Base-by-base conservation (phyloP, 228 moss, liverwort and hornwort genomes). In the Sphagnum magellanicum region DNA sequence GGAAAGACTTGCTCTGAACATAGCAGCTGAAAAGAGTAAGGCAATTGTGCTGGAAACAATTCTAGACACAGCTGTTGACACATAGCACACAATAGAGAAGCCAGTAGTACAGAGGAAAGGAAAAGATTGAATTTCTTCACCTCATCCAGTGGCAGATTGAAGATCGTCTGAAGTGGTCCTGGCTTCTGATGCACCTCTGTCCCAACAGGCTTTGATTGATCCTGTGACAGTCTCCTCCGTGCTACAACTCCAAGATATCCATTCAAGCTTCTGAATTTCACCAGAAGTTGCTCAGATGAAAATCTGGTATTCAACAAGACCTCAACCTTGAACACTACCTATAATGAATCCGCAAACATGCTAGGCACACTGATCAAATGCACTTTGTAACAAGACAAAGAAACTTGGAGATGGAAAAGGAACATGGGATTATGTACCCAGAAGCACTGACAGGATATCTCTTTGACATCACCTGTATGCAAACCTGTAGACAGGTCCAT, bases 171-270 rank as follows among this genome's bases (percentile, higher is more conserved):
- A 68, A 94, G 91, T 79, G 89, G 88, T 51, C 94, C 94, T 48
- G 94, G 94, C 67, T 94, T 94, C 74, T 94, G 94, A 61, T 88
- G 85, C 76, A 94, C 94, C 84, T 94, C 94, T 64, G 87, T 91
- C 47, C 89, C 94, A 78, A 83, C 83, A 63, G 85, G 79, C 63
- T 69, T 83, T 32, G 32, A 32, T 32, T 32, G 32, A 47, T 93
- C 93, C 60, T 75, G 57, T 52, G 87, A 73, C 68, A 80, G 63
- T 79, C 89, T 81, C 78, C 84, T 76, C 68, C 94, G 81, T 52
- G 78, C 87, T 64, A 92, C 73, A 46, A 83, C 81, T 71, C 87
- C 91, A 2, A 82, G 72, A 66, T 84, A 81, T 61, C 89, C 91
- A 78, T 73, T 86, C 74, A 91, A 72, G 73, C 71, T 71, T 82